These are phyloP conservation scores for Candida taoyuanica DNA, from an alignment of 805 yeast species.

Conservation along the genomic window DNA sequence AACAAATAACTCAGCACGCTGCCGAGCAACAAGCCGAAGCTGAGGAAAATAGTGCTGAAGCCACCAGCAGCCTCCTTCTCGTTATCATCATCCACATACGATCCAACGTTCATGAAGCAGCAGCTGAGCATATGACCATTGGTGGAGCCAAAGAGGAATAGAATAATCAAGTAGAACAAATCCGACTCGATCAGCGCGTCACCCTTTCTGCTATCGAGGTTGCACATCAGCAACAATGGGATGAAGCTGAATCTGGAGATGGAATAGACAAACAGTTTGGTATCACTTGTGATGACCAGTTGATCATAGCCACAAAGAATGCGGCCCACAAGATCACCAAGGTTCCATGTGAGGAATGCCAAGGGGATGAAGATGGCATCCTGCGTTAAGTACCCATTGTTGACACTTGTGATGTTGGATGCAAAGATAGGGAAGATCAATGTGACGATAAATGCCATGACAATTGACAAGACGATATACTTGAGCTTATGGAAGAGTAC, in stretches of 20 bases:
- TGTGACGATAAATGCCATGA: constrained; percentile 68
- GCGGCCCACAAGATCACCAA: constrained; percentile 83
- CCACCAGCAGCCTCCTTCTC: constrained; percentile 95
- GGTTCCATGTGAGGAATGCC: constrained; percentile 80
- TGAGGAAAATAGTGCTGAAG: constrained; percentile 74
- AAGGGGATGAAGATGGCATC: constrained; percentile 60
- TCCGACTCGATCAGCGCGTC: constrained; percentile 47
- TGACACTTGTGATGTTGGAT: constrained; percentile 53
- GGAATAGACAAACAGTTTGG: constrained; percentile 48
- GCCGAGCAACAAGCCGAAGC: constrained; percentile 76
- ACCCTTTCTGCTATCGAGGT: constrained; percentile 31
- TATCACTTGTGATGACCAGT: constrained; percentile 40
- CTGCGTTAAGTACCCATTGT: constrained; percentile 25
- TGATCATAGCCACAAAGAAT: constrained; percentile 50
- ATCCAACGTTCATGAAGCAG: constrained; percentile 72
- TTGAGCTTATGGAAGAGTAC: constrained; percentile 59
- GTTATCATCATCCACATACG: constrained; percentile 53
- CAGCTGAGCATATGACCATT: constrained; percentile 84
- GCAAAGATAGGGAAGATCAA: constrained; percentile 90
- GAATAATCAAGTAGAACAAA: constrained; percentile 59
- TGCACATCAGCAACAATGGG: constrained; percentile 70
- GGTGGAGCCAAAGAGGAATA: constrained; percentile 76
- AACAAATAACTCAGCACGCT: constrained; percentile 69
- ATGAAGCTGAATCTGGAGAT: constrained; percentile 52
- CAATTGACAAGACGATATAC: constrained; percentile 62